These are phyloP conservation scores for Farysia itapuensis DNA, from an alignment of 1,284 basidiomycete species.

Conservation along the genomic window DNA sequence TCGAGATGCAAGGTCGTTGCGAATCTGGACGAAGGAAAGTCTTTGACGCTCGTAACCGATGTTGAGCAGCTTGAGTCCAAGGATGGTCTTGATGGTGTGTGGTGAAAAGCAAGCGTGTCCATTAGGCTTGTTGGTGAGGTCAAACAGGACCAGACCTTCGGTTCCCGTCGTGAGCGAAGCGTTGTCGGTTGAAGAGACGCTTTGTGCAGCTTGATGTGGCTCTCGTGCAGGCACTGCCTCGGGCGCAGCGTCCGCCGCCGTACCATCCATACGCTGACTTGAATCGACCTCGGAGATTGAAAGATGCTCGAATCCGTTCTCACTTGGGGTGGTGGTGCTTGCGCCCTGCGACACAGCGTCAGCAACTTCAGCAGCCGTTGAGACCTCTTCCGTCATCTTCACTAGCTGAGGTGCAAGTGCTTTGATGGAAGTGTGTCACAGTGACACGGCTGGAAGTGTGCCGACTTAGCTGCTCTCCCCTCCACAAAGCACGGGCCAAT, in stretches of 20 bases:
- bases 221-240: slow-evolving; percentile 13
- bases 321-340: slow-evolving; percentile 25
- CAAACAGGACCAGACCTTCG: slow-evolving; percentile 42
- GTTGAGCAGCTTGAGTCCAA: slow-evolving; percentile 44
- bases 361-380: slow-evolving; percentile 26
- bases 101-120: slow-evolving; percentile 26
- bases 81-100: slow-evolving; percentile 45
- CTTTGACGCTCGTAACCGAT: slow-evolving; percentile 47
- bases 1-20: slow-evolving; percentile 33
- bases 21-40: slow-evolving; percentile 44
- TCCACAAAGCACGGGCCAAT: no score
- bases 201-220: slow-evolving; percentile 2
- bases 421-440: no score
- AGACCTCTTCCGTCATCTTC: no score
- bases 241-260: slow-evolving; percentile 2
- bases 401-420: no score
- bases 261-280: slow-evolving; percentile 11
- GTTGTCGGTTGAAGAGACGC: slow-evolving; percentile 9
- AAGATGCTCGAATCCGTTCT: slow-evolving; percentile 19
- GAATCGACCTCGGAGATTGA: slow-evolving; percentile 26
- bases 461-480: no score
- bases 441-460: no score
- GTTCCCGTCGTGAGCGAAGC: slow-evolving; percentile 18
- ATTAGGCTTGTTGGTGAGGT: slow-evolving; percentile 34
- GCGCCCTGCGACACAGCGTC: slow-evolving; percentile 21